Evolutionary conservation across 345 rosid genomes (phyloP), one percentile per base, ranked within the genome.

Genomic region (Corchorus capsularis): DNA sequence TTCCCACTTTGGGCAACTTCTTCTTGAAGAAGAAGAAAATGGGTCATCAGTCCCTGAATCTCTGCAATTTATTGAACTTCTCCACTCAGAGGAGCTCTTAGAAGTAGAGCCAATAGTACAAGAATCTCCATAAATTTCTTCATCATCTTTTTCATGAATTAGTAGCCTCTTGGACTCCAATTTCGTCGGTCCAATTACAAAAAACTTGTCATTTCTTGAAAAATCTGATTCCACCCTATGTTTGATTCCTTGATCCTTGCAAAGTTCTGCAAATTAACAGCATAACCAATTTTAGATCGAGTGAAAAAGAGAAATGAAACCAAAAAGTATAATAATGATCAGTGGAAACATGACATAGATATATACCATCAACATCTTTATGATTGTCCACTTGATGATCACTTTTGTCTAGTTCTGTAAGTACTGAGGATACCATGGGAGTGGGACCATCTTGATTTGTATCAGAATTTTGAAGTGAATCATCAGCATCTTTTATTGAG

Each of bases 81-180:
- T 88, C 99, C 99, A 96, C 54, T 96, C 98, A 22, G 99, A 91
- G 16, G 99, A 96, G 85, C 98, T 96, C 89, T 94, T 96, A 0
- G 99, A 96, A 35, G 99, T 96, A 4, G 99, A 96, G 4, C 94
- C 99, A 12, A 83, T 82, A 0, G 98, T 96, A 72, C 86, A 91
- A 13, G 97, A 91, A 52, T 94, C 98, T 10, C 98, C 97, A 8
- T 80, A 96, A 70, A 89, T 89, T 76, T 84, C 87, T 71, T 82
- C 92, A 45, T 82, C 88, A 64, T 86, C 83, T 37, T 84, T 79
- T 52, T 81, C 97, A 10, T 81, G 77, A 41, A 70, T 83, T 54
- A 68, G 63, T 57, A 77, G 57, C 49, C 75, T 85, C 78, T 73
- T 83, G 39, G 89, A 64, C 61, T 87, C 86, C 78, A 75, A 66